Evolutionary conservation across 2,329 filamentous ascomycete genomes (phyloP), one percentile per base, ranked within the genome.

Genomic region (Trichoderma afroharzianum): DNA sequence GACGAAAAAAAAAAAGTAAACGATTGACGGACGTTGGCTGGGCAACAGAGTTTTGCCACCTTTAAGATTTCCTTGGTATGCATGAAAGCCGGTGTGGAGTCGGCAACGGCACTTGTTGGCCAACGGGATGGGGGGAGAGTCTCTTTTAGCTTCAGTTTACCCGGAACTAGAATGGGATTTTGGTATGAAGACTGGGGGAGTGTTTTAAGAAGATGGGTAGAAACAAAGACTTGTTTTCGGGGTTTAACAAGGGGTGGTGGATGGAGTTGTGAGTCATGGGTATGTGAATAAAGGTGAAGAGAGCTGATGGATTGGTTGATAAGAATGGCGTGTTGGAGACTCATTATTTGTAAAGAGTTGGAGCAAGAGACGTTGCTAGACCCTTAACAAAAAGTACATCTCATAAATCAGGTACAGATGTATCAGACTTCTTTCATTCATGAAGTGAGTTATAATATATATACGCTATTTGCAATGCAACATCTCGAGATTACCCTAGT

Each of bases 1-100:
- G 71, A n/a, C n/a, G n/a, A n/a, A 61, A 62, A 39, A 53, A 32
- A 64, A 26, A 39, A 63, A 64, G 50, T 57, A 70, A 62, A 68
- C 64, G 63, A 58, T 66, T 55, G 63, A 59, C 68, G 57, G 47
- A 50, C 67, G 67, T 69, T 69, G 67, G 67, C 67, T 28, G 43
- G 57, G 67, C 28, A 47, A 69, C 67, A 21, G 39, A 6, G 21
- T 26, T 26, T 33, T 33, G 39, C 43, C 28, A 53, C 30, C 57
- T 58, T 58, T 39, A 62, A 62, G 67, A 8, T 33, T 33, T 32
- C 53, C 15, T 28, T 33, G 57, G 55, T n/a, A 61, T 69, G 66
- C 66, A 62, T 62, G 66, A 53, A 69, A 33, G 53, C 39, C n/a
- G 55, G 7, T 50, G 67, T 69, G 67, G 67, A 62, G 67, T 24